Percentiles rank a stretch among this genome's conserved stretches.
These are phyloP conservation scores for Erysimum cheiri DNA, from an alignment of 441 rosid genomes.

Conservation along the genomic window DNA sequence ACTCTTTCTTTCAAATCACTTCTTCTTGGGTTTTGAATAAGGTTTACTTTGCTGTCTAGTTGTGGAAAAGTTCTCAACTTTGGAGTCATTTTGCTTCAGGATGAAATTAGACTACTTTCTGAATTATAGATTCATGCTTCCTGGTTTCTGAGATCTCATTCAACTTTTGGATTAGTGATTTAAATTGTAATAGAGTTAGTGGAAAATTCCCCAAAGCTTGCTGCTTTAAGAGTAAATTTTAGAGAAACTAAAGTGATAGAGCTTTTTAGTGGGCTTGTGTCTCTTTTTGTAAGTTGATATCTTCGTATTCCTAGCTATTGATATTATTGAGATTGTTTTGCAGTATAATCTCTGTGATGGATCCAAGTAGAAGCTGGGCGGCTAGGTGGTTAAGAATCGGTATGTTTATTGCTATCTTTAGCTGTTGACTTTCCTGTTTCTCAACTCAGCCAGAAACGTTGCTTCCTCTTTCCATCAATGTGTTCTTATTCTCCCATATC, in stretches of 20 bases:
- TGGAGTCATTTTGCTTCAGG: constrained; percentile 3
- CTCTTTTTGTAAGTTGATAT: background rate
- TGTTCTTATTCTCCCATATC: constrained; percentile 5
- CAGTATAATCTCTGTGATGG: constrained; percentile 93
- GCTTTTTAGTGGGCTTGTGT: constrained; percentile 5
- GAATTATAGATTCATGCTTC: background rate
- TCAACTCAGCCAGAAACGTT: background rate
- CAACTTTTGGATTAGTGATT: background rate
- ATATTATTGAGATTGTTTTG: constrained; percentile 19
- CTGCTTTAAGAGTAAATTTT: constrained; percentile 18
- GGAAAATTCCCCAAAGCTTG: constrained; percentile 6
- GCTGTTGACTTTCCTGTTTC: background rate
- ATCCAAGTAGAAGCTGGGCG: constrained; percentile 92
- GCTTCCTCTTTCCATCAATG: constrained; percentile 24
- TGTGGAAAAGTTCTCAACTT: background rate
- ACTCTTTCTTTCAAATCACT: background rate
- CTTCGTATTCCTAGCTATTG: constrained; percentile 1
- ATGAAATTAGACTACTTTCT: background rate
- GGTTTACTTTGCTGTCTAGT: background rate
- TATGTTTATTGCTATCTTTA: constrained; percentile 41
- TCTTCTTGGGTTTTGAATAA: background rate
- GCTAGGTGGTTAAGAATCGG: constrained; percentile 94
- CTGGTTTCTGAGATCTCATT: constrained; percentile 1
- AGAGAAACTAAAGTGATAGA: background rate
- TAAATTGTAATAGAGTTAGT: background rate